phyloP scores from a whole-genome alignment of 2,329 filamentous ascomycete species.

The Talaromyces sp. region DNA sequence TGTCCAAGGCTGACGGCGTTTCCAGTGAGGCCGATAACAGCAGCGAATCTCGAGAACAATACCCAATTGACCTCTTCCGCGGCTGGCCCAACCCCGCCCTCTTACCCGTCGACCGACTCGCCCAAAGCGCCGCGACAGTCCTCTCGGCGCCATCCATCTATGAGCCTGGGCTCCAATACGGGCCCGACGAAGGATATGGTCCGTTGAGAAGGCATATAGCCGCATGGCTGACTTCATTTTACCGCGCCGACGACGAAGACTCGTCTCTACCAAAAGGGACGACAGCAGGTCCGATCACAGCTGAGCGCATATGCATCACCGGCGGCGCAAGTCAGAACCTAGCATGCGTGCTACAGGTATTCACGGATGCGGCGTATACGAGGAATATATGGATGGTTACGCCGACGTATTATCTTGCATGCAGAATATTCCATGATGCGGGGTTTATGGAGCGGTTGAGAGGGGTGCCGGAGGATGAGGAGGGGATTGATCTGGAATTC shows the following conservation, averaged over 20 bases:
- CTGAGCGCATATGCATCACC: constrained; percentile 70
- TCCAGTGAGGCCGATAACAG: background rate
- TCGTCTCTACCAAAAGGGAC: constrained; percentile 23
- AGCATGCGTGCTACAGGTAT: constrained; percentile 72
- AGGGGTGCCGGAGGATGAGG: constrained; percentile 70
- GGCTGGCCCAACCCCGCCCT: constrained; percentile 54
- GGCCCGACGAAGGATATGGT: constrained; percentile 69
- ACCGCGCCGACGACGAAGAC: constrained; percentile 36
- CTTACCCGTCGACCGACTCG: constrained; percentile 62
- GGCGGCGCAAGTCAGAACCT: constrained; percentile 83
- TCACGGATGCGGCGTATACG: constrained; percentile 73
- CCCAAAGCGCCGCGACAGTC: constrained; percentile 57
- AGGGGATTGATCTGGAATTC: constrained; percentile 67
- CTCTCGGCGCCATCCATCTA: constrained; percentile 59
- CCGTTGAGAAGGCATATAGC: constrained; percentile 67
- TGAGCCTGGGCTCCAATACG: constrained; percentile 69
- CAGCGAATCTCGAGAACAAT: background rate
- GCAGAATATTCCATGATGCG: constrained; percentile 77
- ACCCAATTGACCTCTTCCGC: constrained; percentile 41
- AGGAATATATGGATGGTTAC: constrained; percentile 73
- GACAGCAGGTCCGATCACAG: constrained; percentile 36
- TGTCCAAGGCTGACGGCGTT: background rate
- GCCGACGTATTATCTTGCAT: constrained; percentile 80
- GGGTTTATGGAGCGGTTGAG: constrained; percentile 65
- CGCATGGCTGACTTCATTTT: constrained; percentile 65